Conservation (phyloP, 225 moss, liverwort and hornwort genomes). For the Lunularia cruciata region DNA sequence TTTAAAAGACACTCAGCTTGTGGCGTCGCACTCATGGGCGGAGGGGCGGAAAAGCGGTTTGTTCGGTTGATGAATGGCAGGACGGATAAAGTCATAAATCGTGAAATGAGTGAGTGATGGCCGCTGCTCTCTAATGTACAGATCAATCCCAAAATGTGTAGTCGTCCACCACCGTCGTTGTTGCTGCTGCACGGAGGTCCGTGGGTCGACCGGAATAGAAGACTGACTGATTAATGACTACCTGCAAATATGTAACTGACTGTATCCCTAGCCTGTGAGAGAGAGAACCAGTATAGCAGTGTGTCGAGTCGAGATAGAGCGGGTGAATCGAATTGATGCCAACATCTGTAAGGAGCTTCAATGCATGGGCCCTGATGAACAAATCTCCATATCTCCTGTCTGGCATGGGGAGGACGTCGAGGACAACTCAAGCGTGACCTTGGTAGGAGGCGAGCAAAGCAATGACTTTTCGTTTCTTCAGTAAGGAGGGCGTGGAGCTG, state of each 20-base stretch:
- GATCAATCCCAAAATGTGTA: constrained; percentile 48
- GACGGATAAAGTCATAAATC: constrained; percentile 24
- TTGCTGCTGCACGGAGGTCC: background rate
- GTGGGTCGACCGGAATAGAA: constrained; percentile 21
- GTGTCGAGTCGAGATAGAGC: constrained; percentile 25
- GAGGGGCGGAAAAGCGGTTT: constrained; percentile 14
- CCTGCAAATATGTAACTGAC: constrained; percentile 21
- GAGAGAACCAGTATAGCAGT: constrained; percentile 35
- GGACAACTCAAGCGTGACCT: constrained; percentile 45
- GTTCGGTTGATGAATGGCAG: constrained; percentile 26
- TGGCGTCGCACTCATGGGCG: constrained; percentile 29
- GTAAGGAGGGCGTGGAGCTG: constrained; percentile 40
- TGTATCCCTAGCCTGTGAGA: constrained; percentile 30
- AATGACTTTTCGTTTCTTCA: constrained; percentile 54
- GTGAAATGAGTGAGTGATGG: constrained; percentile 14
- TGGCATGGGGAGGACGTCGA: constrained; percentile 23
- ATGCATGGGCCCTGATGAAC: constrained; percentile 25
- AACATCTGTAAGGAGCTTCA: constrained; percentile 14
- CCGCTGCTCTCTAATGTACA: constrained; percentile 46
- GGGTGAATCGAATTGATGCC: constrained; percentile 42
- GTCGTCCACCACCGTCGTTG: constrained; percentile 30
- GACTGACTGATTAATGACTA: background rate
- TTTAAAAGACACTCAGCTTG: constrained; percentile 21
- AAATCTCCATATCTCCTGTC: constrained; percentile 37
- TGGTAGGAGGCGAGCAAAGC: constrained; percentile 48